These are phyloP conservation scores for Cylindrotheca closterium DNA, from an alignment of 108 stramenopile species.

Conservation along the genomic window DNA sequence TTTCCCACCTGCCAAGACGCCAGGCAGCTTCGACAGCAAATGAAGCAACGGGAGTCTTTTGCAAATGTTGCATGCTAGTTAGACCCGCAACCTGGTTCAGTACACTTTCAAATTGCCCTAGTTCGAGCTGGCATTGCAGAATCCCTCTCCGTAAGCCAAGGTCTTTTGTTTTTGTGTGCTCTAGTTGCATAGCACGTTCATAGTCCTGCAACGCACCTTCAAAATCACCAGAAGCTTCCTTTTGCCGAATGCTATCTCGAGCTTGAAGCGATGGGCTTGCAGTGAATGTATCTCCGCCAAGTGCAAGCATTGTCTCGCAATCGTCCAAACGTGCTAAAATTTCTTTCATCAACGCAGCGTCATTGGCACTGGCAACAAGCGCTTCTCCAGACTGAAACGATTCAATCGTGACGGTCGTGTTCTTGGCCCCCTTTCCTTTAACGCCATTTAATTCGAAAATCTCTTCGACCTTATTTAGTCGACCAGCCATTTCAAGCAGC, in stretches of 20 bases:
- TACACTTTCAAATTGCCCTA: conserved; percentile 84
- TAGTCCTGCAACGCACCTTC: conserved; percentile 76
- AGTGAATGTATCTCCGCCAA: conserved; percentile 39
- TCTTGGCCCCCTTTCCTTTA: background rate
- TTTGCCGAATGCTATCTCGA: conserved; percentile 51
- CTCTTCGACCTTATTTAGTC: conserved; percentile 27
- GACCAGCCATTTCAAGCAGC: conserved; percentile 70
- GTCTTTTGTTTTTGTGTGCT: conserved; percentile 12
- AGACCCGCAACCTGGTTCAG: conserved; percentile 74
- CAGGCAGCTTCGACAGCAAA: conserved; percentile 83
- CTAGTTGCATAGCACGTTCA: conserved; percentile 62
- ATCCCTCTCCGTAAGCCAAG: conserved; percentile 47
- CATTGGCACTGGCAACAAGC: background rate
- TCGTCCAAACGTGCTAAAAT: conserved; percentile 69
- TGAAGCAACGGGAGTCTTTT: conserved; percentile 25
- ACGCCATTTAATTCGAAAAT: conserved; percentile 28
- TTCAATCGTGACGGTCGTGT: background rate
- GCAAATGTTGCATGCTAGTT: background rate
- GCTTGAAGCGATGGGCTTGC: conserved; percentile 27
- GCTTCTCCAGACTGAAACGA: background rate
- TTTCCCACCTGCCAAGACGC: conserved; percentile 82
- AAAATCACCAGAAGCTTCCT: conserved; percentile 73
- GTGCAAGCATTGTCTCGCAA: conserved; percentile 70
- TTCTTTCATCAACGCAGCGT: conserved; percentile 33
- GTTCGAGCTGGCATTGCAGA: conserved; percentile 69